Evolutionary conservation across 441 rosid species (phyloP).

Genomic region (Pelargonium myrrhifolium): DNA sequence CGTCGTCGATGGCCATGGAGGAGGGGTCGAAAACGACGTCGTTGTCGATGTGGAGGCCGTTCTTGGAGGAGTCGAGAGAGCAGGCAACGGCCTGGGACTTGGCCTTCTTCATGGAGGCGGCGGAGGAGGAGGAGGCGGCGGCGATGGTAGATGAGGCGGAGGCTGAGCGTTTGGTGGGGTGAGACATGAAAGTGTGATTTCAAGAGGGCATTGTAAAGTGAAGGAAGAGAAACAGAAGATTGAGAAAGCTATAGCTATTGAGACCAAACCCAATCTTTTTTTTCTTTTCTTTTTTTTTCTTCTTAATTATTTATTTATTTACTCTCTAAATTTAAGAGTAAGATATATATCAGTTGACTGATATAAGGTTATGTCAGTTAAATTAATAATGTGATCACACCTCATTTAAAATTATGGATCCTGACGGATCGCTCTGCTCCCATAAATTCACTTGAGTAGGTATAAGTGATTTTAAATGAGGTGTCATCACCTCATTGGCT

Average conservation of each 20-base stretch:
- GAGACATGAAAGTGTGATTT: conserved; percentile 56
- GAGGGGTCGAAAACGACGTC: conserved; percentile 51
- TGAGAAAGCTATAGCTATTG: conserved; percentile 1
- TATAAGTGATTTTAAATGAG: no score
- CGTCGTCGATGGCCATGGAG: conserved; percentile 59
- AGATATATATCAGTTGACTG: no score
- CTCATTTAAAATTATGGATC: no score
- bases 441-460: no score
- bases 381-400: no score
- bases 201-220: conserved; percentile 11
- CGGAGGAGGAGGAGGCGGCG: conserved; percentile 30
- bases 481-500: no score
- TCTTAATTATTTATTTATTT: no score
- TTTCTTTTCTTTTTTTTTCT: no score
- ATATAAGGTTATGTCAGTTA: no score
- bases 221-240: background rate
- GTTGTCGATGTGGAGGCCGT: conserved; percentile 52
- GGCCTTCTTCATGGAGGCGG: conserved; percentile 58
- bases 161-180: conserved; percentile 81
- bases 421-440: no score
- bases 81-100: conserved; percentile 59
- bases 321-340: no score
- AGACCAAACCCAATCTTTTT: background rate
- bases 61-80: conserved; percentile 44
- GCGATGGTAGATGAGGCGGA: conserved; percentile 25